Evolutionary conservation across 495 filamentous ascomycete species (phyloP).

Genomic region (Neurospora sp.): DNA sequence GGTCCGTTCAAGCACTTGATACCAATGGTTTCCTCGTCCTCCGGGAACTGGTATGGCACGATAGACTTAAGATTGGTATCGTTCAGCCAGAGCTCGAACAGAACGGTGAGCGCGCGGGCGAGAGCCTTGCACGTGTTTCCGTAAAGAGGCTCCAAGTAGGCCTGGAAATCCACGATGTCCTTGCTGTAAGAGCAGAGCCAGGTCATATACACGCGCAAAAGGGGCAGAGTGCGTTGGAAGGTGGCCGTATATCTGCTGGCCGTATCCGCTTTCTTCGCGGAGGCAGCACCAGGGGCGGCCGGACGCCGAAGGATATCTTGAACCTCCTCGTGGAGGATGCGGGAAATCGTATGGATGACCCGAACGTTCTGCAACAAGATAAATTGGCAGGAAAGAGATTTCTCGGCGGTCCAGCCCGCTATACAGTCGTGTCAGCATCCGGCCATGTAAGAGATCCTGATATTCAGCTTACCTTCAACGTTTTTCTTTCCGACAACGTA

Average conservation of each 20-base stretch:
- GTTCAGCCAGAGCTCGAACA: conserved; percentile 20
- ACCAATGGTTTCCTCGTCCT: conserved; percentile 34
- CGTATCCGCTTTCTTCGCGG: background rate
- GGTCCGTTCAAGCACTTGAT: conserved; percentile 29
- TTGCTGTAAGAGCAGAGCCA: conserved; percentile 31
- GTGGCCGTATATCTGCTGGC: conserved; percentile 17
- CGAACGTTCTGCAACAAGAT: conserved; percentile 73
- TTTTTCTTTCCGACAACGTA: conserved; percentile 58
- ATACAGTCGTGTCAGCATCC: conserved; percentile 13
- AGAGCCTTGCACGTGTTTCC: conserved; percentile 29
- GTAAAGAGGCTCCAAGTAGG: conserved; percentile 31
- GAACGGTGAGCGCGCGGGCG: conserved; percentile 24
- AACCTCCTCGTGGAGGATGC: conserved; percentile 43
- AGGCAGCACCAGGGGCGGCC: background rate
- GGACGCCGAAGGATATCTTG: conserved; percentile 11
- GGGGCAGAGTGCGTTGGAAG: conserved; percentile 19
- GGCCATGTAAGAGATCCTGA: background rate
- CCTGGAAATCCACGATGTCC: conserved; percentile 26
- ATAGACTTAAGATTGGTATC: conserved; percentile 16
- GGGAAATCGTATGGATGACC: conserved; percentile 67
- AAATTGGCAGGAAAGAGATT: conserved; percentile 53
- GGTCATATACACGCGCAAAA: conserved; percentile 34
- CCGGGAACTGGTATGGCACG: conserved; percentile 23
- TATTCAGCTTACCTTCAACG: conserved; percentile 44
- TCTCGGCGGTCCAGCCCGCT: conserved; percentile 27